Evolutionary conservation across 129 eudicot species (phyloP).

Genomic region (Pulicaria dysenterica): DNA sequence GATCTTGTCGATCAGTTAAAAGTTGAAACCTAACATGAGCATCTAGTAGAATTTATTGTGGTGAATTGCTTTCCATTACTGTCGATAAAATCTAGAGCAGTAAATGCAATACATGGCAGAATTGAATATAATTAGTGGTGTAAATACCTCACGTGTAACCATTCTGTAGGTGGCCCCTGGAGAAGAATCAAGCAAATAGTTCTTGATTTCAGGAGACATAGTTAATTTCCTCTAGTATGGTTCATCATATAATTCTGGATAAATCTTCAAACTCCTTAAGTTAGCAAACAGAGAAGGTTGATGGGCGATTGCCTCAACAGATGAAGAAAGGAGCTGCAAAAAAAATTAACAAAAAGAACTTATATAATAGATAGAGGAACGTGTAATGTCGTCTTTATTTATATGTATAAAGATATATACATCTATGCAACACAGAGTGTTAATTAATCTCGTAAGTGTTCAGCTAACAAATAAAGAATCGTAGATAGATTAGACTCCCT

Average conservation of each 20-base stretch:
- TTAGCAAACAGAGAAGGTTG: slow-evolving; percentile 16
- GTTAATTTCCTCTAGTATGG: too few relatives aligned
- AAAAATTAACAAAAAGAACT: background rate
- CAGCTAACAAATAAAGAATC: too few relatives aligned
- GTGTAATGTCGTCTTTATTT: background rate
- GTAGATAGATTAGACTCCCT: too few relatives aligned
- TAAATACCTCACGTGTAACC: slow-evolving; percentile 21
- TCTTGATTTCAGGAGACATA: background rate
- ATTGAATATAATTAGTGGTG: background rate
- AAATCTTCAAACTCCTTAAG: slow-evolving; percentile 10
- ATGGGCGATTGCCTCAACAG: background rate
- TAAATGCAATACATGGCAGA: background rate
- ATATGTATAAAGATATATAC: too few relatives aligned
- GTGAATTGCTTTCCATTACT: background rate
- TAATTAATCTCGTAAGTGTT: too few relatives aligned
- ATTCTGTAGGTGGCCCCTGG: slow-evolving; percentile 4
- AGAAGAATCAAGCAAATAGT: slow-evolving; percentile 15
- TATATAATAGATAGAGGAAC: background rate
- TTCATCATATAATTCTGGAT: background rate
- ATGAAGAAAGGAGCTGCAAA: slow-evolving; percentile 22
- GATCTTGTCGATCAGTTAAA: too few relatives aligned
- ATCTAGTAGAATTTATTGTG: too few relatives aligned
- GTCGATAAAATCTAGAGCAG: background rate
- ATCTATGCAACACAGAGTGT: background rate
- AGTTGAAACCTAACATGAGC: too few relatives aligned